Base-by-base conservation (phyloP, 768 basidiomycete species). In the Rhodotorula babjevae region DNA sequence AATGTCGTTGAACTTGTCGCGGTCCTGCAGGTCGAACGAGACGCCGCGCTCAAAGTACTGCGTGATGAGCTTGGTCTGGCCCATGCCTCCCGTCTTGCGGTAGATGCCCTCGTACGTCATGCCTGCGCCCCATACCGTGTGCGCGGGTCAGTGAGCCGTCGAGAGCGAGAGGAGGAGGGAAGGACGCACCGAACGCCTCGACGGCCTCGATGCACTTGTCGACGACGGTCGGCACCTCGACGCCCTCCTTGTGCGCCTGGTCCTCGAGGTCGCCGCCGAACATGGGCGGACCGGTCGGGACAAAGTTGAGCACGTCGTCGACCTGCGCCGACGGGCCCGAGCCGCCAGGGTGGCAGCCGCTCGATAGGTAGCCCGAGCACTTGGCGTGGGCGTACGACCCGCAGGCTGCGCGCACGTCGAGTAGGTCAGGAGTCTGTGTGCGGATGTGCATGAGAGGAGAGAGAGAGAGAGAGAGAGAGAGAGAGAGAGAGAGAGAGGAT, bases 61-160 rank as follows among this genome's bases (percentile, higher is more conserved):
- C 0, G 92, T 93, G 82, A 99, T 97, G 64, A 85, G 85, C 83
- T 95, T 95, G 49, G 92, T 90, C 78, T 94, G 94, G 5, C 90
- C 86, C 42, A 90, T 88, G 6, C 96, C 96, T 44, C 96, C 96
- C 0, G 89, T 92, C 83, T 99, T 99, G 74, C 96, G 92, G 81
- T 99, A 99, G 74, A 99, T 92, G 19, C 96, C 96, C 81, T 99
- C 96, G 78, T 93, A 93, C 70, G 96, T 92, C 82, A 97, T 85
- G 10, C 91, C 94, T 91, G 57, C 12, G 63, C 15, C 90, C 93
- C n/a, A n/a, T n/a, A n/a, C n/a, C 91, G 57, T 3, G 63, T 15
- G 50, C n/a, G 36, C 31, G 27, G 19, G 16, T 46, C 42, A 42
- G 27, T 10, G 25, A 14, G 5, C 25, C 2, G 23, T 5, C 25